Evolutionary conservation across 768 basidiomycete species (phyloP).

Genomic region (Leccinellum albellum): DNA sequence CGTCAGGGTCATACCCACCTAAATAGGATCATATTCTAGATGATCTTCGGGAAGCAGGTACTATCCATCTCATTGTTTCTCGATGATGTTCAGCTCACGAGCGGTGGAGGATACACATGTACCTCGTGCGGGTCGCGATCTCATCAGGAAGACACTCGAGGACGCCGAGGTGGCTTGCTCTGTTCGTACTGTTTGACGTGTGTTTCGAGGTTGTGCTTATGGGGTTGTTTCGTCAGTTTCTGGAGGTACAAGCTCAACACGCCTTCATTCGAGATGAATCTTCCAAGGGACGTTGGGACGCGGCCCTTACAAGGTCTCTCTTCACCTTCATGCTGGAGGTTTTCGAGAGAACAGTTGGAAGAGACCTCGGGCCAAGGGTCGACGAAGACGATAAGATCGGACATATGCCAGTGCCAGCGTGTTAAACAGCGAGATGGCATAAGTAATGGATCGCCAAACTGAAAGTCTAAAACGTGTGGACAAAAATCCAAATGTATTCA

Average conservation of each 20-base stretch:
- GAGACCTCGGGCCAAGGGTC: constrained; percentile 75
- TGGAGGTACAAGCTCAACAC: constrained; percentile 96
- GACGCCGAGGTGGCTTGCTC: constrained; percentile 70
- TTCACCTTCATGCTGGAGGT: constrained; percentile 91
- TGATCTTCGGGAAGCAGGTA: constrained; percentile 96
- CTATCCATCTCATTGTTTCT: constrained; percentile 3
- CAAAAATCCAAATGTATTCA: no score
- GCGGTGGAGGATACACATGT: constrained; percentile 81
- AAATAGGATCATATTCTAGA: constrained; percentile 40
- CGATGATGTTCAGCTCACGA: background rate
- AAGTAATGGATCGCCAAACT: no score
- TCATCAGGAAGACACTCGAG: constrained; percentile 80
- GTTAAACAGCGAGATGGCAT: constrained; percentile 31
- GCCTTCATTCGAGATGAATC: constrained; percentile 92
- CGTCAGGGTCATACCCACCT: background rate
- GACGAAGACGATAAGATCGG: constrained; percentile 49
- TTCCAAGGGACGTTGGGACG: constrained; percentile 95
- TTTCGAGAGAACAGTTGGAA: constrained; percentile 81
- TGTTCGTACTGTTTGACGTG: constrained; percentile 42
- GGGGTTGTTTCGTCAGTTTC: constrained; percentile 48
- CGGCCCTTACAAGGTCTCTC: constrained; percentile 76
- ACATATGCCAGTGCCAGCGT: no score
- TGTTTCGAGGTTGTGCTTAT: constrained; percentile 7
- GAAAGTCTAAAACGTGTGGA: no score
- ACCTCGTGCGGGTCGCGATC: constrained; percentile 77